Conservation (phyloP, 1,284 basidiomycete genomes). For the Fomitopsis betulina region DNA sequence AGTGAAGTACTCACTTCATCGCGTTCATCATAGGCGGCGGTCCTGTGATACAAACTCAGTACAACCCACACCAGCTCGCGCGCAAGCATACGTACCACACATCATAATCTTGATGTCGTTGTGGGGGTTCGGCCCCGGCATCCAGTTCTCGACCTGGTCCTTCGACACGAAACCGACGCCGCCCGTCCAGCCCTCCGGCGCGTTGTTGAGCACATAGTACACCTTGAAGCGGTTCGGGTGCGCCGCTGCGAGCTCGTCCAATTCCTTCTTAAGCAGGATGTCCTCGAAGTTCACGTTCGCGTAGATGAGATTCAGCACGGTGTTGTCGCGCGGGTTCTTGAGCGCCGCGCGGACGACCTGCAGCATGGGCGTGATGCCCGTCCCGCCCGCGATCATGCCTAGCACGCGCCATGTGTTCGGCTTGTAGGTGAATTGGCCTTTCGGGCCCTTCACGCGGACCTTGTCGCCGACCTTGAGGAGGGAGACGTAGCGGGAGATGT, state of each 20-base stretch:
- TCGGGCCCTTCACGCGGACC: constrained; percentile 91
- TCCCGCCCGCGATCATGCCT: constrained; percentile 95
- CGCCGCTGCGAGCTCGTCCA: constrained; percentile 72
- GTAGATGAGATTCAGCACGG: constrained; percentile 85
- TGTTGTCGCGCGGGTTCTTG: constrained; percentile 82
- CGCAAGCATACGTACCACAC: constrained; percentile 54
- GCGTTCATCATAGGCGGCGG: constrained; percentile 96
- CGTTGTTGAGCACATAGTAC: constrained; percentile 92
- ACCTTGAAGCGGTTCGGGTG: constrained; percentile 76
- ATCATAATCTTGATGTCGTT: constrained; percentile 79
- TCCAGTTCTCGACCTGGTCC: constrained; percentile 83
- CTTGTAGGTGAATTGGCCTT: constrained; percentile 86
- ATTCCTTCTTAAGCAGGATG: constrained; percentile 84
- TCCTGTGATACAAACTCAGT: constrained; percentile 37
- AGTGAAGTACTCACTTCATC: constrained; percentile 77
- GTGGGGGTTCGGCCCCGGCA: constrained; percentile 50
- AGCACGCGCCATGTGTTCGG: constrained; percentile 69
- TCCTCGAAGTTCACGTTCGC: constrained; percentile 91
- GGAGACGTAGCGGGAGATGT: constrained; percentile 86
- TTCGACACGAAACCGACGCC: constrained; percentile 91
- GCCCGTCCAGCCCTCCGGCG: constrained; percentile 82
- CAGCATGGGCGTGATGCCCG: constrained; percentile 97
- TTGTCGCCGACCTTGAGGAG: constrained; percentile 82
- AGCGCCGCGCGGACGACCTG: constrained; percentile 92
- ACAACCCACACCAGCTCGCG: not conserved